Evolutionary conservation across 345 rosid species (phyloP), one percentile per base, ranked within the genome.

Genomic region (Euclidium syriacum): DNA sequence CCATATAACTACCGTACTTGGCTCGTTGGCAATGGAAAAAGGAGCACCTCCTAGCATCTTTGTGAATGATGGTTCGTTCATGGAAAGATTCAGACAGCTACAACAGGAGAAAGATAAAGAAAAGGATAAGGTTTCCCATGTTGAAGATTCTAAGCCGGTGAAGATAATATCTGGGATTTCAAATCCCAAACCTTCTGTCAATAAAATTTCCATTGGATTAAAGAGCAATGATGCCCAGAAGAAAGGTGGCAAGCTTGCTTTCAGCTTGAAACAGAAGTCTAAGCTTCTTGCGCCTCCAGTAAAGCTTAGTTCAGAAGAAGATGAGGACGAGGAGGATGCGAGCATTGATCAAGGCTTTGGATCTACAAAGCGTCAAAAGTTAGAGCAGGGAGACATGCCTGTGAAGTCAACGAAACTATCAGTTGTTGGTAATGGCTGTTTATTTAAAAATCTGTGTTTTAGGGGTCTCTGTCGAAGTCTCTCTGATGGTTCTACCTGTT

Each of bases 1-100:
- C 68, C 68, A 36, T 34, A 68, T 56, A 64, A 71, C 70, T 23
- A 52, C 65, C 67, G 46, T 65, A 72, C 48, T 72, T 64, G 56
- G 49, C 67, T 64, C 56, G 10, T 69, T 76, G 65, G 65, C 67
- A 73, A 94, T 90, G 99, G 97, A 81, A 30, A 86, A 90, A 75
- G 77, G 81, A 76, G 79, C 79, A 11, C 86, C 90, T 42, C 64
- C 90, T 62, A 64, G 80, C 78, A 88, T 90, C 71, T 94, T 94
- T 70, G 92, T 81, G 58, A 90, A 94, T 68, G 99, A 94, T 72
- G 99, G 99, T 22, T 94, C 99, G 1, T 94, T 94, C 81, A 85
- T 94, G 99, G 99, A 94, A 87, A 87, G 85, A 83, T 94, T 94
- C 80, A 90, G 80, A 71, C 96, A 84, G 65, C 92, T 90, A 78